Base-by-base conservation (phyloP, 108 stramenopile species). In the Pseudonitzschia delicatissima region DNA sequence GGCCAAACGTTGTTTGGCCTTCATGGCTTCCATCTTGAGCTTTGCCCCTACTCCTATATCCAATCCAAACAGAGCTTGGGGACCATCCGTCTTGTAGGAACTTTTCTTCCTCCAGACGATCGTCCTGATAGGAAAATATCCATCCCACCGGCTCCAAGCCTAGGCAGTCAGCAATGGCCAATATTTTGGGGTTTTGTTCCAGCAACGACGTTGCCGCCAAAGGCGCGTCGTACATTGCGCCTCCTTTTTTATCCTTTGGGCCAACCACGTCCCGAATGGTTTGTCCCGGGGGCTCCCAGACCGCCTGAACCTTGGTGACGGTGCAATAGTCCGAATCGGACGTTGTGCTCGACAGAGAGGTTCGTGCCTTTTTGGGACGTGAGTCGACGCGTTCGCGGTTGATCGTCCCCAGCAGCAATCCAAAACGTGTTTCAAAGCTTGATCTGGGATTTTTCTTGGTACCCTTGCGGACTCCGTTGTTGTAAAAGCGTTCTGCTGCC, bases 231-330 rank as follows among this genome's bases (percentile, higher is more conserved):
- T 80, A 80, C 40, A 63, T 35, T 20, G 51, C 44, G 11, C 11
- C 11, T 42, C 15, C 13, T 18, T 55, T 31, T 26, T 44, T 32
- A 2, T 51, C 21, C 18, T 23, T 59, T 5, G 49, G 13, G 18
- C 40, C 18, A 0, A 6, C 0, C 17, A 25, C 0, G 36, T 1
- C 7, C 0, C 39, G 52, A 4, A 3, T 26, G 17, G 34, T 42
- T 57, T 74, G 78, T n/a, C 52, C 65, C 0, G 83, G 74, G 36
- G 87, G 91, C 61, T 88, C 85, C 85, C 85, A 87, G 13, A 88
- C 35, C n/a, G 89, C 87, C 57, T 93, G 89, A 11, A 93, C 87
- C 69, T 87, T 90, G n/a, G 84, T 86, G 1, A 87, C 89, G n/a
- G 75, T 66, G 64, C 92, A 90, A 67, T 80, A 88, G 35, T 85